phyloP scores from a whole-genome alignment of 2,329 filamentous ascomycete genomes.

The Paecilomyces variotii region DNA sequence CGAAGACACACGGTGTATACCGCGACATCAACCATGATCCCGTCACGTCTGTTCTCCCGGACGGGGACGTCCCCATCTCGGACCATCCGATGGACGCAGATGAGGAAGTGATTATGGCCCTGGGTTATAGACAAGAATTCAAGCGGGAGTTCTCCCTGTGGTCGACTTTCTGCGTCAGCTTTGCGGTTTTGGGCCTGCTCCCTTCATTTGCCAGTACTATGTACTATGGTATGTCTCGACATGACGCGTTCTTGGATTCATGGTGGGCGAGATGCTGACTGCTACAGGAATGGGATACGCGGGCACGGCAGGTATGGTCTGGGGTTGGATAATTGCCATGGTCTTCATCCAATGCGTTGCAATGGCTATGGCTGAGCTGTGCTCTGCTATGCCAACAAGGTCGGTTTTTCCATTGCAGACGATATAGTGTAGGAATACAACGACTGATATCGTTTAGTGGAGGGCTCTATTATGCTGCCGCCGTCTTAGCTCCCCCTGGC shows the following conservation, averaged over 20 bases:
- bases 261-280: background rate
- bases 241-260: background rate
- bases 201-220: conserved; percentile 65
- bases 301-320: conserved; percentile 58
- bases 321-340: conserved; percentile 69
- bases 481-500: conserved; percentile 59
- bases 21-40: conserved; percentile 20
- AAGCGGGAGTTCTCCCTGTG: conserved; percentile 65
- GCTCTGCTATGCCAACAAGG: conserved; percentile 64
- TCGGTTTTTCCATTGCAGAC: conserved; percentile 13
- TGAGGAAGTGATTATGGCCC: conserved; percentile 34
- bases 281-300: conserved; percentile 44
- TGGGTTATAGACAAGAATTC: conserved; percentile 53
- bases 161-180: conserved; percentile 67
- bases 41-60: conserved; percentile 28
- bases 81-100: conserved; percentile 31
- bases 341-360: conserved; percentile 64
- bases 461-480: conserved; percentile 65
- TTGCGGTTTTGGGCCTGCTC: conserved; percentile 62
- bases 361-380: conserved; percentile 62
- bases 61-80: conserved; percentile 29
- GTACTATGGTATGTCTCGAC: conserved; percentile 54
- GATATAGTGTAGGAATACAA: background rate
- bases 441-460: conserved; percentile 35
- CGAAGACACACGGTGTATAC: conserved; percentile 10